A percentile compares a stretch with the other conserved stretches of the same genome.
Evolutionary conservation across 495 filamentous ascomycete genomes (phyloP).

Genomic region (Podospora tetraspora): DNA sequence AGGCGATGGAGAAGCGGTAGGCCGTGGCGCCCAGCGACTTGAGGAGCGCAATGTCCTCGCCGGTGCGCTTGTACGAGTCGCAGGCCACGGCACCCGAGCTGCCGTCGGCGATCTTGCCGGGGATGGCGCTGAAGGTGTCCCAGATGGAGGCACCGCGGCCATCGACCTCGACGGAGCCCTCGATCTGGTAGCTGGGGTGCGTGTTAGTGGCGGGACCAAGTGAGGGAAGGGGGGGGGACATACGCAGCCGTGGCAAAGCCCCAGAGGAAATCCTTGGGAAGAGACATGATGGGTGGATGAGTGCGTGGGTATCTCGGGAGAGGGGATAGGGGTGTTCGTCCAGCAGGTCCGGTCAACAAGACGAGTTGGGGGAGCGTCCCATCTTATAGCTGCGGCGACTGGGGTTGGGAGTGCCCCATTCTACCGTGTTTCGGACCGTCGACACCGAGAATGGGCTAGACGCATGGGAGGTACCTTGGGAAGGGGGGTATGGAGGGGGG

Average conservation of each 20-base stretch:
- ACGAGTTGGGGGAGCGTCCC: constrained; percentile 1
- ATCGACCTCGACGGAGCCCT: constrained; percentile 61
- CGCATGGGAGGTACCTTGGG: background rate
- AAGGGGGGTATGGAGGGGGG: constrained; percentile 6
- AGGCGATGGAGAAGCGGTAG: constrained; percentile 73
- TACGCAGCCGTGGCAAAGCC: constrained; percentile 76
- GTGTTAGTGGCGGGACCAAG: background rate
- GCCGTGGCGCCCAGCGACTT: constrained; percentile 58
- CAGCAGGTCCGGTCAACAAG: background rate
- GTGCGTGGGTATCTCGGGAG: background rate
- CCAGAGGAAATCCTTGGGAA: constrained; percentile 74
- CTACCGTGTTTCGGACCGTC: constrained; percentile 45
- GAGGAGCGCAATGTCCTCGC: constrained; percentile 67
- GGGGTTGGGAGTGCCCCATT: constrained; percentile 25
- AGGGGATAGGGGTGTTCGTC: background rate
- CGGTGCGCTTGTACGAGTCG: constrained; percentile 69
- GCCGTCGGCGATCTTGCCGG: constrained; percentile 69
- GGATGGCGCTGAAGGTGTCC: constrained; percentile 69
- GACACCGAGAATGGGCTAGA: constrained; percentile 38
- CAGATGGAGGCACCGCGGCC: constrained; percentile 70
- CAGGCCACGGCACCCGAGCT: constrained; percentile 65
- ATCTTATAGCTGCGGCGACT: constrained; percentile 22
- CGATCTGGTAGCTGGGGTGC: constrained; percentile 62
- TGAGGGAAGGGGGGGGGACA: constrained; percentile 23
- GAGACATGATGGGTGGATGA: constrained; percentile 38